Evolutionary conservation across 1,139 yeast species (phyloP), one percentile per base, ranked within the genome.

Genomic region (Hansenula sp.): DNA sequence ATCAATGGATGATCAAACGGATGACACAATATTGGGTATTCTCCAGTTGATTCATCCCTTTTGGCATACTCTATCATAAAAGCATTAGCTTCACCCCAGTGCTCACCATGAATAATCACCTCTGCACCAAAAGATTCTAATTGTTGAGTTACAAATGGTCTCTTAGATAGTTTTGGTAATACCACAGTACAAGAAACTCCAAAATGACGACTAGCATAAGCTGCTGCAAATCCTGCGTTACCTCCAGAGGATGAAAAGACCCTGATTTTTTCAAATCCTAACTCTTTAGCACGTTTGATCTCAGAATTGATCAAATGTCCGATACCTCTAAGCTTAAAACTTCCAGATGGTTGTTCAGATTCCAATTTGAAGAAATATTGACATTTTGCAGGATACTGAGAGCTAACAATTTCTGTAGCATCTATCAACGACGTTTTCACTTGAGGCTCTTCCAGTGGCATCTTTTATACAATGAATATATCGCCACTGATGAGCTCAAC

Each of bases 1-100:
- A 81, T 62, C 12, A 64, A 50, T 5, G 78, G 77, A 47, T 78
- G 64, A 48, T 79, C 82, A 50, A 78, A 82, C 0, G 88, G 88
- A 50, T 80, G 86, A 44, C 81, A 78, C 55, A 79, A 80, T 4
- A 80, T 64, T 7, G 33, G 33, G 9, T 9, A 5, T 6, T 17
- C 12, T 6, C 33, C 33, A 2, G 5, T 11, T 5, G 19, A 12
- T n/a, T 13, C 13, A n/a, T 30, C 17, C 4, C 20, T 12, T 8
- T 13, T 3, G 3, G 33, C 33, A n/a, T 30, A 30, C 9, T 4
- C 8, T 4, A 13, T n/a, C 25, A 30, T 20, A 20, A 17, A 30
- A 5, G 25, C 33, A n/a, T 30, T 14, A 8, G 33, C 33, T n/a
- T 30, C 33, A 20, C 33, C 33, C 18, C 22, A 30, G 20, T 30